Conservation (phyloP, 2,329 filamentous ascomycete genomes). For the Canariomyces notabilis region DNA sequence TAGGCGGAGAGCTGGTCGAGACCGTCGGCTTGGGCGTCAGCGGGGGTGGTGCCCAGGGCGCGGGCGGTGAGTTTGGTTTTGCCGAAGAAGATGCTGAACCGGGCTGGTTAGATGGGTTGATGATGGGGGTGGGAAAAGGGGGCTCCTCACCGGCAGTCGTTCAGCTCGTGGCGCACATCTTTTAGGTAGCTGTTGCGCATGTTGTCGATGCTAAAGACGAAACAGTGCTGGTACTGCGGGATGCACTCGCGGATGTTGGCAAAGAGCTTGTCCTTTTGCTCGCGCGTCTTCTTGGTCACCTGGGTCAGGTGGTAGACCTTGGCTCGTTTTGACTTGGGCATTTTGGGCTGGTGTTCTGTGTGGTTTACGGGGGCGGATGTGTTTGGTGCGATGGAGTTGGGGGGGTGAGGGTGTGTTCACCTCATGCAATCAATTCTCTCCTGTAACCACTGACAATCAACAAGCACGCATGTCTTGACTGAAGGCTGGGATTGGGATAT, state of each 20-base stretch:
- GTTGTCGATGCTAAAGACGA: conserved; percentile 91
- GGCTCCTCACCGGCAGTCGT: conserved; percentile 67
- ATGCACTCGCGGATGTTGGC: conserved; percentile 80
- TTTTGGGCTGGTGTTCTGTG: conserved; percentile 38
- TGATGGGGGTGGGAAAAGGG: not conserved
- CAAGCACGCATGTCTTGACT: not conserved
- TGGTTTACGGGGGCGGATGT: too few species aligned
- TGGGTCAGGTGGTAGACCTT: conserved; percentile 86
- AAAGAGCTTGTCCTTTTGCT: conserved; percentile 86
- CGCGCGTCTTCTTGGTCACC: conserved; percentile 86
- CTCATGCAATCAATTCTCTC: too few species aligned
- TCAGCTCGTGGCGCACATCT: conserved; percentile 77
- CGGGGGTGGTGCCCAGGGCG: conserved; percentile 73
- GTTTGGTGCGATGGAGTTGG: too few species aligned
- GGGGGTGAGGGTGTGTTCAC: too few species aligned
- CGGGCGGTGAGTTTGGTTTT: conserved; percentile 99
- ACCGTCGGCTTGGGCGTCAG: conserved; percentile 75
- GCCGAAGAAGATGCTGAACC: conserved; percentile 85
- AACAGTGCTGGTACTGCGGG: conserved; percentile 82
- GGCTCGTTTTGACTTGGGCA: conserved; percentile 95
- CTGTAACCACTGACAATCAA: too few species aligned
- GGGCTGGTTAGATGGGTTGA: conserved; percentile 18
- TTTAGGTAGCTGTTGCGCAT: conserved; percentile 98
- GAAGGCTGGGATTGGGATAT: not conserved
- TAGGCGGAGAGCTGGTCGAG: conserved; percentile 64